Evolutionary conservation across 1,284 basidiomycete species (phyloP).

Genomic region (Fomitopsis schrenkii): DNA sequence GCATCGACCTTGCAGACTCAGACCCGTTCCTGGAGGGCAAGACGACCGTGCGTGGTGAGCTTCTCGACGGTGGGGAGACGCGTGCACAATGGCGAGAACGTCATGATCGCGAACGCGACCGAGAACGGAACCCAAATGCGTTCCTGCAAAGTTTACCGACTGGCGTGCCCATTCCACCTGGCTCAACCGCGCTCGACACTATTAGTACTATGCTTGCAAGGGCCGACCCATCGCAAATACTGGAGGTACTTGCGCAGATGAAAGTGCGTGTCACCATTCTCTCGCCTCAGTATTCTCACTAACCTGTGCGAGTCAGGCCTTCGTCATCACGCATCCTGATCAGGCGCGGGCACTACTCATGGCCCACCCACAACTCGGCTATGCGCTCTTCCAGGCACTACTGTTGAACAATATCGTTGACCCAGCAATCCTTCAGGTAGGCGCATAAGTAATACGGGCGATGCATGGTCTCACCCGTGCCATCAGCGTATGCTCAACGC

Average conservation of each 20-base stretch:
- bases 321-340: slow-evolving; percentile 88
- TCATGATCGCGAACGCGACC: slow-evolving; percentile 27
- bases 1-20: slow-evolving; percentile 63
- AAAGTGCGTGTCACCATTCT: slow-evolving; percentile 58
- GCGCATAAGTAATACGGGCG: slow-evolving; percentile 13
- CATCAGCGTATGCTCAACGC: slow-evolving; percentile 61
- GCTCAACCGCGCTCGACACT: slow-evolving; percentile 76
- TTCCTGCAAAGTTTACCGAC: slow-evolving; percentile 70
- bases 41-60: slow-evolving; percentile 57
- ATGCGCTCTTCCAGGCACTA: slow-evolving; percentile 95
- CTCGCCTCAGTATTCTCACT: slow-evolving; percentile 5
- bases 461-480: not conserved
- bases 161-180: slow-evolving; percentile 76
- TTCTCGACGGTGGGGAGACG: slow-evolving; percentile 56
- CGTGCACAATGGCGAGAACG: slow-evolving; percentile 51
- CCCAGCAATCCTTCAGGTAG: slow-evolving; percentile 71
- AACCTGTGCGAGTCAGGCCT: slow-evolving; percentile 48
- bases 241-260: slow-evolving; percentile 97
- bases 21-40: slow-evolving; percentile 47
- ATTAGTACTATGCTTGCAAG: slow-evolving; percentile 87
- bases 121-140: slow-evolving; percentile 35
- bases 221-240: slow-evolving; percentile 81
- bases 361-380: slow-evolving; percentile 89
- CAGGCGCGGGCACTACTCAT: slow-evolving; percentile 81
- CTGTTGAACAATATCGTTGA: slow-evolving; percentile 95